A percentile compares a stretch with the other conserved stretches of the same genome.
Conservation (phyloP, 148 eudicot genomes). For the Suaeda aralocaspica region DNA sequence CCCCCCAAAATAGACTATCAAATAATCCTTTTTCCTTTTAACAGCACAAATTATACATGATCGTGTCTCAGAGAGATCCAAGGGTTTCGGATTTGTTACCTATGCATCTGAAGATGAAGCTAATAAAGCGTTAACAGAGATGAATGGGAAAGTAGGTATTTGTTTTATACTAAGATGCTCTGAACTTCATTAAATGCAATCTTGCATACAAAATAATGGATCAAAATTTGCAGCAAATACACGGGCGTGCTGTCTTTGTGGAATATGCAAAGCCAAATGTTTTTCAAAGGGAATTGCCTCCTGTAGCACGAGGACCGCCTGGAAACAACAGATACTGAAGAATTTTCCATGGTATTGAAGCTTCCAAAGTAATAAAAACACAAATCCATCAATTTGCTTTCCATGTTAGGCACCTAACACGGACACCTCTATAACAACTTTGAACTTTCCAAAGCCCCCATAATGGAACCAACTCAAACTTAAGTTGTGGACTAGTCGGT, state of each 20-base stretch:
- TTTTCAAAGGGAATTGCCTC: constrained; percentile 40
- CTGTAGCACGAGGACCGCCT: constrained; percentile 82
- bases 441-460: neutral
- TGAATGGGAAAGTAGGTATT: constrained; percentile 67
- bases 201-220: constrained; percentile 8
- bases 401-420: neutral
- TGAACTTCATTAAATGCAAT: neutral
- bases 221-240: constrained; percentile 42
- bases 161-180: neutral
- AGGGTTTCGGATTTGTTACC: constrained; percentile 89
- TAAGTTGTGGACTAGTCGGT: neutral
- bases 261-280: constrained; percentile 55
- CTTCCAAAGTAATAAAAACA: neutral
- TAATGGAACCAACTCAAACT: neutral
- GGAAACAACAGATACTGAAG: constrained; percentile 25
- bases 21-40: constrained; percentile 20
- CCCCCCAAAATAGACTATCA: neutral
- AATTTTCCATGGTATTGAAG: neutral
- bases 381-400: neutral
- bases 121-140: constrained; percentile 51
- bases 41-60: constrained; percentile 69
- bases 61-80: constrained; percentile 64
- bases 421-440: too few species aligned
- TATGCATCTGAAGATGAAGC: constrained; percentile 80
- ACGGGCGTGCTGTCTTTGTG: constrained; percentile 61